Percentiles rank a stretch among this genome's conserved stretches.
phyloP scores from a whole-genome alignment of 129 eudicot genomes.

The Calendula officinalis region DNA sequence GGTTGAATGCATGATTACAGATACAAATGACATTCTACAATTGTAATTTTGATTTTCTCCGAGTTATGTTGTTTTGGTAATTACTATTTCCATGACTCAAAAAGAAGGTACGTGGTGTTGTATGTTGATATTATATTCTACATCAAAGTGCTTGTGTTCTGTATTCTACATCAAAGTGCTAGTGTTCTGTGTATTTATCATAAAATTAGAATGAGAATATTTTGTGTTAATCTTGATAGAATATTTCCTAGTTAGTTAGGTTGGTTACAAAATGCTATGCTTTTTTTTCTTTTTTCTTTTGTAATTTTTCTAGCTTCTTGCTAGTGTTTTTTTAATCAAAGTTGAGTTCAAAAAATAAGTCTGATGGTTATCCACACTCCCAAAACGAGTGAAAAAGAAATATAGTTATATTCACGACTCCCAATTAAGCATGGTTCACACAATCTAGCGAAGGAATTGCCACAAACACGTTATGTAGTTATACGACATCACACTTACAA shows the following conservation, averaged over 20 bases:
- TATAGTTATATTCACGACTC: no score
- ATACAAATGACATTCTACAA: neutral
- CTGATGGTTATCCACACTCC: neutral
- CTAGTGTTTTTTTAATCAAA: no score
- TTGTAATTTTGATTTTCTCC: neutral
- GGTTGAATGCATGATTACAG: neutral
- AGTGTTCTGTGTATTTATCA: neutral
- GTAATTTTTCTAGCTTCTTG: no score
- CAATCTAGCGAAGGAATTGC: conserved; percentile 5
- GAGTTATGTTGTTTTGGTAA: neutral
- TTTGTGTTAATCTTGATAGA: no score
- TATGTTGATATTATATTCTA: neutral
- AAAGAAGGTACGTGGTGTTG: neutral
- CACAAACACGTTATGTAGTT: conserved; percentile 2
- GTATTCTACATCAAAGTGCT: neutral
- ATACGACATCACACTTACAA: conserved; percentile 12
- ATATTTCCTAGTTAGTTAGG: no score
- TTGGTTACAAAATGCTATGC: no score
- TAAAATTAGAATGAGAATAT: no score
- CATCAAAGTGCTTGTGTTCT: neutral
- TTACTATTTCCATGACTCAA: neutral
- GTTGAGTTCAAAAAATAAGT: neutral
- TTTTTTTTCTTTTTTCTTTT: no score
- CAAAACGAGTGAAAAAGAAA: neutral
- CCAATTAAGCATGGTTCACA: neutral